phyloP scores from a whole-genome alignment of 768 basidiomycete genomes.

The Boletus pseudo-olivaceus region DNA sequence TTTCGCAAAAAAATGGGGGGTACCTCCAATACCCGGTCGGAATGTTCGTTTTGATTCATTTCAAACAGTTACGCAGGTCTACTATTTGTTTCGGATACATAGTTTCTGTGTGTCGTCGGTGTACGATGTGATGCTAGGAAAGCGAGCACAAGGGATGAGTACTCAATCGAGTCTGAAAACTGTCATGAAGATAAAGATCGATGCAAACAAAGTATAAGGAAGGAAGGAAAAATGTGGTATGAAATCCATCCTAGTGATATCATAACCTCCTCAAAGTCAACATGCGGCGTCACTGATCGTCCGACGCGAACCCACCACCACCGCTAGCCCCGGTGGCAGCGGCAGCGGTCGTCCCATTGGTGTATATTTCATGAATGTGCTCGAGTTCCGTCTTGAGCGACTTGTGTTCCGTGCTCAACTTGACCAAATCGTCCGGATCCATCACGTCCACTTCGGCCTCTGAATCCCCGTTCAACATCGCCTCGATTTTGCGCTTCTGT shows the following conservation, averaged over 20 bases:
- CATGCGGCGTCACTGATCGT: neutral
- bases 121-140: neutral
- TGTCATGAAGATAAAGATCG: neutral
- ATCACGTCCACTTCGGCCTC: constrained; percentile 53
- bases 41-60: neutral
- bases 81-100: neutral
- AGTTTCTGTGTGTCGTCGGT: neutral
- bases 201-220: neutral
- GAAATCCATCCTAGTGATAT: neutral
- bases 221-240: neutral
- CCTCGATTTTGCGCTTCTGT: constrained; percentile 52
- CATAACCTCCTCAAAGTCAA: neutral
- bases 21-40: neutral
- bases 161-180: neutral
- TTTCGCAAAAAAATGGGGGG: neutral
- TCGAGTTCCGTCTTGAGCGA: constrained; percentile 52
- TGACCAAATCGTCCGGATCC: constrained; percentile 49
- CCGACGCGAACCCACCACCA: constrained; percentile 8
- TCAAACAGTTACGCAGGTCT: neutral
- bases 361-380: constrained; percentile 42
- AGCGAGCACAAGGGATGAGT: neutral
- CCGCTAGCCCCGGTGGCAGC: neutral
- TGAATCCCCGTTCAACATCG: constrained; percentile 51
- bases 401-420: constrained; percentile 43
- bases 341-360: constrained; percentile 11